Conservation (phyloP, 2,329 filamentous ascomycete genomes). For the Colletotrichum lindemuthianum region DNA sequence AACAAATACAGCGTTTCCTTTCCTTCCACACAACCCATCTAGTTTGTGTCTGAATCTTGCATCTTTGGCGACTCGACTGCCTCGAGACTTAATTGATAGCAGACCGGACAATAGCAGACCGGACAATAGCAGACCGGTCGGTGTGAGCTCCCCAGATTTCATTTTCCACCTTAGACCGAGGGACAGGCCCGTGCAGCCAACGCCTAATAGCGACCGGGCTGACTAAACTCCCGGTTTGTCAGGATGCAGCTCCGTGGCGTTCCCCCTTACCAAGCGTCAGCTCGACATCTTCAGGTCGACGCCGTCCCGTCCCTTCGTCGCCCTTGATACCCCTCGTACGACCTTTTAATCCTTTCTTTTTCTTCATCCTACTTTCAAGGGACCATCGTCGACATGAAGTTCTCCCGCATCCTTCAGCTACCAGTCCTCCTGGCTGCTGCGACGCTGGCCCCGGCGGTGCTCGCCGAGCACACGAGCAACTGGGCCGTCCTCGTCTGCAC, state of each 20-base stretch:
- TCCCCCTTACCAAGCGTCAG: slow-evolving; percentile 29
- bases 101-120: no score
- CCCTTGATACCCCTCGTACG: slow-evolving; percentile 8
- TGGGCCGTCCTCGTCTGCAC: slow-evolving; percentile 99
- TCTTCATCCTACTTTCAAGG: neutral
- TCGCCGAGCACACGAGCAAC: slow-evolving; percentile 91
- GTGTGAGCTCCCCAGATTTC: neutral
- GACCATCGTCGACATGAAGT: slow-evolving; percentile 57
- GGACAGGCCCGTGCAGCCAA: slow-evolving; percentile 12
- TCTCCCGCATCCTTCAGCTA: slow-evolving; percentile 54
- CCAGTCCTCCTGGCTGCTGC: slow-evolving; percentile 59
- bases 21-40: no score
- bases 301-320: neutral
- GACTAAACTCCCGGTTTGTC: slow-evolving; percentile 28
- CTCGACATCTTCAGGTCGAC: slow-evolving; percentile 1
- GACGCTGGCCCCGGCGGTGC: slow-evolving; percentile 55
- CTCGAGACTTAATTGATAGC: no score
- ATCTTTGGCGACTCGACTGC: no score
- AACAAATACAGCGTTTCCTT: no score
- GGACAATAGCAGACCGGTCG: no score
- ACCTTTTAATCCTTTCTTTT: neutral
- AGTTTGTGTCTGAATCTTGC: no score
- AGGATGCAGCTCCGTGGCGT: slow-evolving; percentile 29
- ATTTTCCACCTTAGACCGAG: neutral
- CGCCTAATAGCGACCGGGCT: neutral